phyloP scores from a whole-genome alignment of 108 stramenopile species.

The Aurantiochytrium sp. region DNA sequence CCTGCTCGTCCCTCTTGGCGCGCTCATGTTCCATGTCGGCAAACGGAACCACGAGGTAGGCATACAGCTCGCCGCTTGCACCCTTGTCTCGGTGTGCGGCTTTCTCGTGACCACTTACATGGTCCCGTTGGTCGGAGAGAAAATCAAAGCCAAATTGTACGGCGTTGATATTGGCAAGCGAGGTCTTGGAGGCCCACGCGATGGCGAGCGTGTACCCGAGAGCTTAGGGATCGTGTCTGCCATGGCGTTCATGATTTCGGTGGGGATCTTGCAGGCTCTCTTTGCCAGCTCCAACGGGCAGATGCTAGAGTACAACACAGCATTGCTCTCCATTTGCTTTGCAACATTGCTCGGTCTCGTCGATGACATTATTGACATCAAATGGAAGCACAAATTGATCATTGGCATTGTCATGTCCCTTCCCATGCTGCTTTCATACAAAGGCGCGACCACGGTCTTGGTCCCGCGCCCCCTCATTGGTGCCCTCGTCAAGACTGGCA shows the following conservation, averaged over 20 bases:
- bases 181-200: not conserved
- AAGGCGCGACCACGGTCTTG: constrained; percentile 80
- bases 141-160: not conserved
- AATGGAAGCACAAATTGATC: constrained; percentile 91
- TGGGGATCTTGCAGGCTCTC: not conserved
- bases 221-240: not conserved
- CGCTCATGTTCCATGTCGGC: not conserved
- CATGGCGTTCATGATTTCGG: not conserved
- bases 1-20: not conserved
- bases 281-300: not conserved
- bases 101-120: not conserved
- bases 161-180: constrained; percentile 18
- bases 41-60: not conserved
- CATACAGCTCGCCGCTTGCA: not conserved
- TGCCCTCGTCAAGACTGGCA: not conserved
- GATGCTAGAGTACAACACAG: constrained; percentile 47
- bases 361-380: constrained; percentile 92
- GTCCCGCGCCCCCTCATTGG: constrained; percentile 55
- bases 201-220: not conserved
- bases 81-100: not conserved
- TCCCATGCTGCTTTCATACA: constrained; percentile 85
- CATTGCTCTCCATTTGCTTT: constrained; percentile 86
- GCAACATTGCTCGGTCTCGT: constrained; percentile 92
- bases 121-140: not conserved
- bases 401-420: constrained; percentile 84